A percentile compares a stretch with the other conserved stretches of the same genome.
Evolutionary conservation across 768 basidiomycete genomes (phyloP).

Genomic region (Hortiboletus campestris): DNA sequence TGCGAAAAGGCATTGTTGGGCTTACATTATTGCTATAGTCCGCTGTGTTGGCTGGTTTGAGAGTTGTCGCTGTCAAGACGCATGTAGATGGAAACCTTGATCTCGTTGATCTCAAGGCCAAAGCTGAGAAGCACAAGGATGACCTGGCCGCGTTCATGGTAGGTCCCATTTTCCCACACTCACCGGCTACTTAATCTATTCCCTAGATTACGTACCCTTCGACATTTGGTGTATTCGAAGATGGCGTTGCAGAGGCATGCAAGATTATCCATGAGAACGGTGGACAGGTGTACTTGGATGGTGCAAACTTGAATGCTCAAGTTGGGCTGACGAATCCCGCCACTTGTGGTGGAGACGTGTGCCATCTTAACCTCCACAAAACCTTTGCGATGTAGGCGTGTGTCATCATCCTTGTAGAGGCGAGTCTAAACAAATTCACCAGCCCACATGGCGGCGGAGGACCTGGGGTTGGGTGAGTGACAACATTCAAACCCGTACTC

Average conservation of each 20-base stretch:
- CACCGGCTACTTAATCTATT: constrained; percentile 3
- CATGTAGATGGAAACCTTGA: constrained; percentile 86
- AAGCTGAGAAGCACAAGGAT: constrained; percentile 89
- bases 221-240: constrained; percentile 97
- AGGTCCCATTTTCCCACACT: constrained; percentile 20
- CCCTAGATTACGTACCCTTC: constrained; percentile 91
- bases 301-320: constrained; percentile 93
- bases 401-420: not conserved
- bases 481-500: not conserved
- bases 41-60: constrained; percentile 95
- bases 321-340: constrained; percentile 91
- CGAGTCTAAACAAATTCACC: not conserved
- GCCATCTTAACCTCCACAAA: constrained; percentile 98
- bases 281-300: constrained; percentile 96
- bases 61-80: constrained; percentile 94
- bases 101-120: constrained; percentile 76
- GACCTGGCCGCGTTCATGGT: constrained; percentile 96
- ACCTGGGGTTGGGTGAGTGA: constrained; percentile 82
- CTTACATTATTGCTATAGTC: constrained; percentile 51
- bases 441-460: constrained; percentile 98
- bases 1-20: not conserved
- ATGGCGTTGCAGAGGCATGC: constrained; percentile 86
- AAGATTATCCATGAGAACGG: constrained; percentile 92
- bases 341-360: constrained; percentile 96
- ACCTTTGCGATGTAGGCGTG: constrained; percentile 85